phyloP scores from a whole-genome alignment of 805 yeast genomes.

The Komagataella phaffii region DNA sequence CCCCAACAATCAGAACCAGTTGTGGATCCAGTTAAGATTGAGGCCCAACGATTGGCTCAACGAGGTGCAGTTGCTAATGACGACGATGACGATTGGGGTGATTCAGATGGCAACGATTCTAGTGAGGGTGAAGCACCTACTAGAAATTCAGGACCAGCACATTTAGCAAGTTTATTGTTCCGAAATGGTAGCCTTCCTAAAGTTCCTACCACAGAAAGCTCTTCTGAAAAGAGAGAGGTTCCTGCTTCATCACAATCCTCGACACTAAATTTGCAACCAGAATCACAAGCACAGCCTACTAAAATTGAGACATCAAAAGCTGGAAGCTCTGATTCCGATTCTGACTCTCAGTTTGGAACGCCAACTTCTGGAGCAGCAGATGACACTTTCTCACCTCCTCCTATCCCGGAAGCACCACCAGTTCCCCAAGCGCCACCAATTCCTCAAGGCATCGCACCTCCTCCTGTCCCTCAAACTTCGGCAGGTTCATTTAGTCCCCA shows the following conservation, averaged over 20 bases:
- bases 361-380: constrained; percentile 12
- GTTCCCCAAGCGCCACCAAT: constrained; percentile 6
- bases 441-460: constrained; percentile 7
- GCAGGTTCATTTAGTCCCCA: constrained; percentile 3
- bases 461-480: constrained; percentile 2
- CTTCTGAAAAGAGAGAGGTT: constrained; percentile 1
- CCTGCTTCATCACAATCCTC: constrained; percentile 1
- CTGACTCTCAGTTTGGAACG: constrained; percentile 6
- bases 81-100: constrained; percentile 26
- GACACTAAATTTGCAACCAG: constrained; percentile 2
- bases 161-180: constrained; percentile 38
- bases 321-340: constrained; percentile 4
- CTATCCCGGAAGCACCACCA: constrained; percentile 11
- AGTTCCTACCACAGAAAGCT: constrained; percentile 6
- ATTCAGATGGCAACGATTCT: constrained; percentile 18
- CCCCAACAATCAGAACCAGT: constrained; percentile 19
- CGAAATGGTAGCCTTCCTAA: constrained; percentile 32
- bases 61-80: constrained; percentile 34
- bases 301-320: constrained; percentile 1
- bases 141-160: constrained; percentile 39
- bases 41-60: constrained; percentile 62
- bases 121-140: constrained; percentile 33
- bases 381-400: constrained; percentile 6
- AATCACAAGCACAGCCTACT: constrained; percentile 3
- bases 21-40: constrained; percentile 38